Evolutionary conservation across 306 rosid species (phyloP).

Genomic region (Cucurbita maxima): DNA sequence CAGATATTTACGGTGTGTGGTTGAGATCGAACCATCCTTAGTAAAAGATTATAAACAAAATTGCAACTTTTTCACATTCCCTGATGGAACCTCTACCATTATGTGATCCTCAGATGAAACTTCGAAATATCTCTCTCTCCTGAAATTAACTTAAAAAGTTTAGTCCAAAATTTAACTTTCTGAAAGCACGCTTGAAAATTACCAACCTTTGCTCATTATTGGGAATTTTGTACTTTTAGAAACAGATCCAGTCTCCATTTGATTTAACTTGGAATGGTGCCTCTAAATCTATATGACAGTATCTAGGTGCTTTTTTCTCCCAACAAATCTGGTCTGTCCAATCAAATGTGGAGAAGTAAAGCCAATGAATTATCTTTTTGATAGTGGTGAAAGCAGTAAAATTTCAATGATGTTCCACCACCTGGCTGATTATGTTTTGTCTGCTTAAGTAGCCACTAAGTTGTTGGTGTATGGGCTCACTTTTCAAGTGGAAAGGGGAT

Average conservation of each 20-base stretch:
- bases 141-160: not conserved
- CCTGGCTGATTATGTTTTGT: constrained; percentile 2
- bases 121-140: not conserved
- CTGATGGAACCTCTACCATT: not conserved
- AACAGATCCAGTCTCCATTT: not conserved
- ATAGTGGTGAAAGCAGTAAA: not conserved
- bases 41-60: not conserved
- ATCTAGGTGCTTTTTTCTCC: not conserved
- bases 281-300: not conserved
- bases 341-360: not conserved
- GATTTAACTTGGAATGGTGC: not conserved
- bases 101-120: not conserved
- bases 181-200: not conserved
- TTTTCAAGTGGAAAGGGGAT: constrained; percentile 4
- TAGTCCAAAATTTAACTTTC: not conserved
- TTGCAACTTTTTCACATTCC: not conserved
- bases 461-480: not conserved
- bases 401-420: not conserved
- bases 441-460: constrained; percentile 6
- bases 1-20: not conserved
- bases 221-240: not conserved
- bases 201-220: not conserved
- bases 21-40: not conserved
- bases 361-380: not conserved
- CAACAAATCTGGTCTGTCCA: not conserved